Percentiles rank a stretch among this genome's conserved stretches.
Conservation (phyloP, 805 yeast genomes). For the Candida insectalens region DNA sequence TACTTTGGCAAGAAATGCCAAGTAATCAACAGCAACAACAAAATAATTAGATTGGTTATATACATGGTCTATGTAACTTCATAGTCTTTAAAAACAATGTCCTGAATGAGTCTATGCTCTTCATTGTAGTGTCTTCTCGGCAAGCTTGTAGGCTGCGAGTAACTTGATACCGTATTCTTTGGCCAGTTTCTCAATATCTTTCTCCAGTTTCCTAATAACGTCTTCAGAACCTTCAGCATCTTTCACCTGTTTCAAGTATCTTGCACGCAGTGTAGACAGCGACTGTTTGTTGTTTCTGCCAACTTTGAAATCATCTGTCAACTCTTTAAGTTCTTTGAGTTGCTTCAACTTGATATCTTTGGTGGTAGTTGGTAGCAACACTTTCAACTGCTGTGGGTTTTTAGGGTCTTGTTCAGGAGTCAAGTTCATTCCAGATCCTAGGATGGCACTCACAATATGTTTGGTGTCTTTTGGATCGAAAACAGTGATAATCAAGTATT, state of each 20-base stretch:
- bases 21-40: slow-evolving; percentile 8
- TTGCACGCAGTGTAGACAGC: slow-evolving; percentile 47
- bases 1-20: slow-evolving; percentile 40
- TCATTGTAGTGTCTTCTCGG: slow-evolving; percentile 31
- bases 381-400: slow-evolving; percentile 63
- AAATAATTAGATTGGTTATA: too few relatives aligned
- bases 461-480: slow-evolving; percentile 75
- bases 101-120: too few relatives aligned
- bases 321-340: slow-evolving; percentile 53
- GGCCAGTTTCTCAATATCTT: slow-evolving; percentile 60
- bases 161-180: slow-evolving; percentile 55
- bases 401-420: slow-evolving; percentile 71
- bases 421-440: slow-evolving; percentile 60
- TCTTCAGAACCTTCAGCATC: slow-evolving; percentile 39
- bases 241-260: slow-evolving; percentile 46
- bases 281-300: slow-evolving; percentile 36
- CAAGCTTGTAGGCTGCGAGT: slow-evolving; percentile 41
- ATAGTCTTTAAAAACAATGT: too few relatives aligned
- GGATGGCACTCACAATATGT: slow-evolving; percentile 58
- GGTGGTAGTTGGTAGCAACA: slow-evolving; percentile 68
- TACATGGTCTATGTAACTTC: not conserved
- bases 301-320: slow-evolving; percentile 53
- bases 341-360: slow-evolving; percentile 50
- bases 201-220: slow-evolving; percentile 41
- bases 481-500: slow-evolving; percentile 67